These are phyloP conservation scores for Tulasnella calospora DNA, from an alignment of 768 basidiomycete genomes.

Conservation along the genomic window DNA sequence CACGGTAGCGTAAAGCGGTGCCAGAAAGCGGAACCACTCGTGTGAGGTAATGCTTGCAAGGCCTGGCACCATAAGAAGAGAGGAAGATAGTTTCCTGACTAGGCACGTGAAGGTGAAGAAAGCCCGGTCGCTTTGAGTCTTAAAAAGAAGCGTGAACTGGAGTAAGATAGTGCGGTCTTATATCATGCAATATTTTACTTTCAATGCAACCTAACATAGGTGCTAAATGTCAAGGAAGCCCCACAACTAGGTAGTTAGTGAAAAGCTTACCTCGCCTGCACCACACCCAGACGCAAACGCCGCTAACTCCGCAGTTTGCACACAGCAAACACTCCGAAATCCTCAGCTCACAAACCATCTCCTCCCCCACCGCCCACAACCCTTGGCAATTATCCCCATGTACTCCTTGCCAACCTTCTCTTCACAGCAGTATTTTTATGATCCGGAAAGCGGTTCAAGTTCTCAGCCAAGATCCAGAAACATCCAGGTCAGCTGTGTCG, in stretches of 20 bases:
- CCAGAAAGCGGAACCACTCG: too few relatives aligned
- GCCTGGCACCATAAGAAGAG: not conserved
- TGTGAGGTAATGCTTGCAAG: too few relatives aligned
- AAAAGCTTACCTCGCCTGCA: not conserved
- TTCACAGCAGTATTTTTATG: conserved; percentile 66
- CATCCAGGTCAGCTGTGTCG: conserved; percentile 13
- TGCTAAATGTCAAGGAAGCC: not conserved
- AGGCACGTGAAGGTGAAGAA: too few relatives aligned
- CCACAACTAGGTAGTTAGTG: not conserved
- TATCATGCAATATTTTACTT: too few relatives aligned
- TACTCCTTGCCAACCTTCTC: conserved; percentile 54
- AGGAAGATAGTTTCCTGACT: not conserved
- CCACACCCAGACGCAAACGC: not conserved
- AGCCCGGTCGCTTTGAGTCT: too few relatives aligned
- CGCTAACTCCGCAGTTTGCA: not conserved
- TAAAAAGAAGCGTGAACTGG: too few relatives aligned
- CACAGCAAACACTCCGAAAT: conserved; percentile 11
- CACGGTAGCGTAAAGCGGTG: not conserved
- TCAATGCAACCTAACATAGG: too few relatives aligned
- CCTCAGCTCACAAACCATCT: not conserved
- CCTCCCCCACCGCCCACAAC: not conserved
- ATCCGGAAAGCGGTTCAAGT: conserved; percentile 62
- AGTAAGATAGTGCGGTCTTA: too few relatives aligned
- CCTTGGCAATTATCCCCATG: not conserved
- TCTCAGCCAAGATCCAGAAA: conserved; percentile 50